Conservation (phyloP, 306 rosid species). For the Malus sieversii region DNA sequence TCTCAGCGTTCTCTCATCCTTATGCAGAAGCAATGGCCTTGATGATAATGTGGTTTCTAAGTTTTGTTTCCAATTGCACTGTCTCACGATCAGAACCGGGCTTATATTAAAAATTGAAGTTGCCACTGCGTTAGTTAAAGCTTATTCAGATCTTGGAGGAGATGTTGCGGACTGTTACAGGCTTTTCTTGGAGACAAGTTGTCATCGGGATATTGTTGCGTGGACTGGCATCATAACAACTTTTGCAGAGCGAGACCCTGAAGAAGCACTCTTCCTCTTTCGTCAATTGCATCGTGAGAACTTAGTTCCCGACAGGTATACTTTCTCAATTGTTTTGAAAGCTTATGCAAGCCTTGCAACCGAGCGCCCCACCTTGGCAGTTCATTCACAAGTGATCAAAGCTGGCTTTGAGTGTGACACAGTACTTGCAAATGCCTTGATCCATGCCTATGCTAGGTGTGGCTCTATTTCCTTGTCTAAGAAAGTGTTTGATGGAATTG, state of each 20-base stretch:
- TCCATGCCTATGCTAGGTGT: conserved; percentile 82
- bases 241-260: conserved; percentile 63
- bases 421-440: conserved; percentile 61
- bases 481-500: conserved; percentile 50
- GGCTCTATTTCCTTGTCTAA: conserved; percentile 62
- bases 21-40: conserved; percentile 22
- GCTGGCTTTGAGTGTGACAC: conserved; percentile 53
- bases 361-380: conserved; percentile 40
- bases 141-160: conserved; percentile 65
- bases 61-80: conserved; percentile 58
- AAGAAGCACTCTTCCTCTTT: conserved; percentile 58
- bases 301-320: conserved; percentile 57
- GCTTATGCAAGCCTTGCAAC: conserved; percentile 70
- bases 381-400: conserved; percentile 69
- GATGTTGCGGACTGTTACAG: conserved; percentile 46
- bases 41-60: conserved; percentile 22
- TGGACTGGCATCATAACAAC: conserved; percentile 80
- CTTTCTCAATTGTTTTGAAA: conserved; percentile 70
- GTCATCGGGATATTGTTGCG: conserved; percentile 53
- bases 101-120: conserved; percentile 55
- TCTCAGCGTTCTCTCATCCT: conserved; percentile 54
- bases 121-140: conserved; percentile 54
- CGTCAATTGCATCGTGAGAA: conserved; percentile 42
- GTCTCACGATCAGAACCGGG: conserved; percentile 56
- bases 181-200: conserved; percentile 57